Base-by-base conservation (phyloP, 192 early-diverging fungal species). In the Backusella westeae region DNA sequence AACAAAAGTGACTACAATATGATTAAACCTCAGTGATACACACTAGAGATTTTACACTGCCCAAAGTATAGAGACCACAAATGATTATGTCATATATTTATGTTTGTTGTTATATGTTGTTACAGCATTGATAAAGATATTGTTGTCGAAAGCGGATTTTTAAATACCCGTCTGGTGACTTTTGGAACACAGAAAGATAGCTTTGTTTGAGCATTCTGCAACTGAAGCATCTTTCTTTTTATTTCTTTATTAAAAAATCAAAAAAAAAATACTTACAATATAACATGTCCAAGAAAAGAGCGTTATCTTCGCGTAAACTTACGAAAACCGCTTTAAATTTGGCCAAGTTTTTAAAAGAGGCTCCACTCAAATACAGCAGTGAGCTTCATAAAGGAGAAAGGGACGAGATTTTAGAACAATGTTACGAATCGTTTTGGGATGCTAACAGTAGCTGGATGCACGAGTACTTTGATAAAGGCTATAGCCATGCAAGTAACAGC, bases 371-470 rank as follows among this genome's bases (percentile, higher is more conserved):
- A 26, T 81, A 68, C 52, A 46, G 49, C 9, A 41, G 70, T 35
- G 36, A 76, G n/a, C 67, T 77, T 34, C 21, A 53, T 35, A 23
- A 49, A 5, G 34, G 38, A 41, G 59, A 52, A 10, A 39, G 78
- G 49, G 34, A 74, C 34, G 38, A 69, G 4, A 77, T 81, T 52
- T 26, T 81, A 14, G 70, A 69, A 6, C 71, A 75, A 19, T 81
- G 80, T 34, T 81, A 78, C 41, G 59, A 70, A n/a, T 42, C 80
- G 19, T 21, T 81, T 67, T 81, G 80, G 80, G 49, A 68, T 59
- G 66, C 77, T n/a, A 74, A 78, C 42, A n/a, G 41, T 17, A 73
- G 23, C 9, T 75, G 69, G 69, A 68, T 81, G 72, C 59, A 72
- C 52, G 59, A 65, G n/a, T 81, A 81, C 34, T 81, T 81, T 38